Evolutionary conservation across 2,329 filamentous ascomycete species (phyloP).

Genomic region (Fusarium sp.): DNA sequence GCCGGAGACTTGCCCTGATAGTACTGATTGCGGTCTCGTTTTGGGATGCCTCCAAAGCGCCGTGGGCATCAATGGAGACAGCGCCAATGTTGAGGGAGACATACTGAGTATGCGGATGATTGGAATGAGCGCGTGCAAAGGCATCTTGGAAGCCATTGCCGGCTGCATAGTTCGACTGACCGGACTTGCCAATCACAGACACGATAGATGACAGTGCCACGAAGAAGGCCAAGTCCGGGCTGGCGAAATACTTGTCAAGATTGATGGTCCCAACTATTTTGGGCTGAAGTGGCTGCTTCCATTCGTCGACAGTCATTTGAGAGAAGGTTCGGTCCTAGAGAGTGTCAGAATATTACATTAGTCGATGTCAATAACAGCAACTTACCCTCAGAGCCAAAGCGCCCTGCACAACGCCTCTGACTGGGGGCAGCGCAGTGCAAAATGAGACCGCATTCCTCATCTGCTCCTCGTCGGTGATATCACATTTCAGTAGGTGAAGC

Average conservation of each 20-base stretch:
- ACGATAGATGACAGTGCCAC: conserved; percentile 8
- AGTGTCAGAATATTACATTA: not conserved
- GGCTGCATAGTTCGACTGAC: conserved; percentile 10
- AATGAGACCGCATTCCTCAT: not conserved
- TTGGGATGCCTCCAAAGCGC: not conserved
- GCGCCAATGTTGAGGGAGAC: conserved; percentile 7
- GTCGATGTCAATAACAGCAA: fast-evolving
- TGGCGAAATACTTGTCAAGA: conserved; percentile 2
- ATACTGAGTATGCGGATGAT: conserved; percentile 3
- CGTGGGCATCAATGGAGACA: conserved; percentile 3
- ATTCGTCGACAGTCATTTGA: conserved; percentile 7
- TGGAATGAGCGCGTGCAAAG: not conserved
- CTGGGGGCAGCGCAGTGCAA: not conserved
- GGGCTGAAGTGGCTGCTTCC: conserved; percentile 6
- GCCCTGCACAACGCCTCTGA: conserved; percentile 4
- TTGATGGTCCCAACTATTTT: conserved; percentile 11
- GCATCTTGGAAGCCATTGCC: conserved; percentile 12
- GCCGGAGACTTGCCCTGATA: not conserved
- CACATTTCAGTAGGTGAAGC: not conserved
- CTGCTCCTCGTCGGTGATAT: conserved; percentile 1
- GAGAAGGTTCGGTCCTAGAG: conserved; percentile 5
- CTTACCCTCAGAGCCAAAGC: conserved; percentile 1
- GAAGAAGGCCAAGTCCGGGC: not conserved
- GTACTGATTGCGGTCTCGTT: conserved; percentile 6
- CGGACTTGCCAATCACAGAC: conserved; percentile 13